phyloP scores from a whole-genome alignment of 768 basidiomycete species.

The Xerocomellus amylosporus region DNA sequence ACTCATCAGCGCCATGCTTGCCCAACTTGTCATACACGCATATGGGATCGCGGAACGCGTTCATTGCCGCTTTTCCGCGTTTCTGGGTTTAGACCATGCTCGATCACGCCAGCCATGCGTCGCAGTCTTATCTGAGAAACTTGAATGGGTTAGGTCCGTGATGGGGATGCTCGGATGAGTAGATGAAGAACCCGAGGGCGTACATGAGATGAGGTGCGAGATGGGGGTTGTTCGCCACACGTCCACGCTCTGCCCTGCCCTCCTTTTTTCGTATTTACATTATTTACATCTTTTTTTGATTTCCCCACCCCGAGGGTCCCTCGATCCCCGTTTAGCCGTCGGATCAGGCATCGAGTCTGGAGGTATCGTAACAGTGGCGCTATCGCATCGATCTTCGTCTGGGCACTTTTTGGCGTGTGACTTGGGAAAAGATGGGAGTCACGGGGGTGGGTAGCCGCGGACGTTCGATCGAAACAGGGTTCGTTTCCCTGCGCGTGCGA shows the following conservation, averaged over 20 bases:
- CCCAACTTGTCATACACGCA: not conserved
- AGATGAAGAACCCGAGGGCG: conserved; percentile 1
- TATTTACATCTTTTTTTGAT: not conserved
- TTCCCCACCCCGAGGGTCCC: not conserved
- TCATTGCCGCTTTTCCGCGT: conserved; percentile 25
- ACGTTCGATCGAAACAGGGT: not conserved
- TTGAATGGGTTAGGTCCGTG: conserved; percentile 14
- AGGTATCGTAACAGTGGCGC: not conserved
- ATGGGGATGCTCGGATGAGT: conserved; percentile 9
- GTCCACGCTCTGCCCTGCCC: not conserved
- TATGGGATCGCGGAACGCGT: conserved; percentile 21
- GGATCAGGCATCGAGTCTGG: conserved; percentile 7
- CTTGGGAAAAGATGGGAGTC: not conserved
- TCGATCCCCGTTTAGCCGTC: conserved; percentile 10
- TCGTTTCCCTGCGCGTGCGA: not conserved
- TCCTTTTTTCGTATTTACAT: not conserved
- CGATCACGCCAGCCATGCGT: conserved; percentile 20
- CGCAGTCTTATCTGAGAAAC: conserved; percentile 8
- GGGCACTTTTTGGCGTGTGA: not conserved
- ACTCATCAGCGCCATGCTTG: conserved; percentile 9
- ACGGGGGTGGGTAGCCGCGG: conserved; percentile 16
- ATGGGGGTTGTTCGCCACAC: conserved; percentile 6
- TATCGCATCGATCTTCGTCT: conserved; percentile 4
- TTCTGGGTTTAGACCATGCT: conserved; percentile 3
- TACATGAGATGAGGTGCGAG: conserved; percentile 2